Conservation (phyloP, 2,329 filamentous ascomycete genomes). For the Verticillium longisporum region DNA sequence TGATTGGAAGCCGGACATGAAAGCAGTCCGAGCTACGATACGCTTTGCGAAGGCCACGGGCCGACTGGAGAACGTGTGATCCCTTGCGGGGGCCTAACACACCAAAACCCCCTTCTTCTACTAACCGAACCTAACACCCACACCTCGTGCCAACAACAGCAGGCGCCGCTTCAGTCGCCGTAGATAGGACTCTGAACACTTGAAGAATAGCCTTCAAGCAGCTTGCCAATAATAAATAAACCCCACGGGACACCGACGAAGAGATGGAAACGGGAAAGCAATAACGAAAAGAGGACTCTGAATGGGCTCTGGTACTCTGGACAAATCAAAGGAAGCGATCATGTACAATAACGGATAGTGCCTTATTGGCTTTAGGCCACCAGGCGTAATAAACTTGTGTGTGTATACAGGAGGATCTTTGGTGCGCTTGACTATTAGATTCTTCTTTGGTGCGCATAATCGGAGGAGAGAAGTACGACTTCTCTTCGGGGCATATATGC, state of each 20-base stretch:
- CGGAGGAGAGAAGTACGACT: too few species aligned
- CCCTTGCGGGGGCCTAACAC: neutral
- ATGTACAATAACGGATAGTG: neutral
- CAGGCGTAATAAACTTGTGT: neutral
- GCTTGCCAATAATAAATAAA: conserved; percentile 7
- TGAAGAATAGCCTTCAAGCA: conserved; percentile 11
- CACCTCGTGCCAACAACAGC: conserved; percentile 3
- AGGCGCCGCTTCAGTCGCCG: neutral
- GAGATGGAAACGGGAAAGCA: neutral
- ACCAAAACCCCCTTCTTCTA: neutral
- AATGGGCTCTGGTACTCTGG: neutral
- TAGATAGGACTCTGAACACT: conserved; percentile 13
- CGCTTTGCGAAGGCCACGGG: conserved; percentile 20
- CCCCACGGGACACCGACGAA: neutral
- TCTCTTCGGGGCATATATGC: too few species aligned
- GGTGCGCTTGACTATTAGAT: too few species aligned
- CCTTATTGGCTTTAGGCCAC: neutral
- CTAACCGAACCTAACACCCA: conserved; percentile 1
- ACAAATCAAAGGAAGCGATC: neutral
- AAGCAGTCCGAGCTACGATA: conserved; percentile 20
- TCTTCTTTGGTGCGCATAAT: too few species aligned
- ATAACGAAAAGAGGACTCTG: neutral
- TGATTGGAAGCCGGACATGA: conserved; percentile 20
- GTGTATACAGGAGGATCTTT: too few species aligned
- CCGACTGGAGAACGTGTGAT: conserved; percentile 11